Base-by-base conservation (phyloP, 2,329 filamentous ascomycete species). In the Fusarium coicis region DNA sequence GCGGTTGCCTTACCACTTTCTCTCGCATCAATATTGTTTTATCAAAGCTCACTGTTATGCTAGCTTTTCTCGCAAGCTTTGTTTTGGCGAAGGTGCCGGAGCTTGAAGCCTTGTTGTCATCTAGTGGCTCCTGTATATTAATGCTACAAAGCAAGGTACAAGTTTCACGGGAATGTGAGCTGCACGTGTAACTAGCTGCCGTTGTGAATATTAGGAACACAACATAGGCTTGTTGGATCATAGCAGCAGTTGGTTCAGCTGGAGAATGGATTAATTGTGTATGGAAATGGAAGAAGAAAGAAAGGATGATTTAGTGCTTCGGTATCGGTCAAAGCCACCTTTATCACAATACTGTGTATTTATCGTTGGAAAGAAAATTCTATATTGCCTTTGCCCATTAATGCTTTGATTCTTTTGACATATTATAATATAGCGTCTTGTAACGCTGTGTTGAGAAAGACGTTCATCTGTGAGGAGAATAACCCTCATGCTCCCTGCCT, bases 121-220 rank as follows among this genome's bases (percentile, higher is more conserved):
- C 52, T 39, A 57, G 37, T 58, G 44, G 57, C 57, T 66, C 52
- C 66, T 68, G 70, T 73, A 74, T 74, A 74, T 74, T 74, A 73
- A 71, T 71, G 55, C 50, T 71, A 58, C 57, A 50, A 63, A 32
- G 30, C 26, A 50, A 57, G 37, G 43, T 36, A 46, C 30, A 47
- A 15, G 50, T n/a, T 44, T 43, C n/a, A 54, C 58, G n/a, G 49
- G 30, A 42, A 68, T 54, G 32, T 18, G 30, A 12, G 54, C 34
- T 39, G 30, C 37, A 49, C 23, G 54, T 36, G 42, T 42, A 49
- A n/a, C 39, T 43, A 34, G 57, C 28, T 50, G 19, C 36, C 23
- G 61, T 57, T 53, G 42, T 60, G 53, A 52, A 59, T 36, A 37
- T 58, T 56, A 44, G 37, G 30, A 53, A 57, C 28, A 57, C 30